Evolutionary conservation across 2,329 filamentous ascomycete genomes (phyloP).

Genomic region (Drechslerella dactyloides): DNA sequence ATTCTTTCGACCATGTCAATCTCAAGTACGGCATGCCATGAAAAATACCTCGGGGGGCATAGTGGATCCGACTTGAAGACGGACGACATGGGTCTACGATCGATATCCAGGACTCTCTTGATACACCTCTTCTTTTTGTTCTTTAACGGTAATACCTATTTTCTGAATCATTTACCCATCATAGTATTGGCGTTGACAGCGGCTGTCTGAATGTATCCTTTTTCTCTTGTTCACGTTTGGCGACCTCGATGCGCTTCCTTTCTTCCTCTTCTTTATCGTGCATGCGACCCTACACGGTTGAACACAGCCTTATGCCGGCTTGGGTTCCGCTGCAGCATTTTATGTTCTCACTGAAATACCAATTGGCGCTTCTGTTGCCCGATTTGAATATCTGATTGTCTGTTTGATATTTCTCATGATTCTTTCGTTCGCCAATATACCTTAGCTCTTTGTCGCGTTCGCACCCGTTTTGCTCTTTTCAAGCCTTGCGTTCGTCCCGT

Average conservation of each 20-base stretch:
- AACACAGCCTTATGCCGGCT: slow-evolving; percentile 1
- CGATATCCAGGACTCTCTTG: not conserved
- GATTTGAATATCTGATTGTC: slow-evolving; percentile 45
- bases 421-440: slow-evolving; percentile 48
- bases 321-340: slow-evolving; percentile 50
- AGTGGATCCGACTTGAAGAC: not conserved
- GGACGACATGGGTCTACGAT: not conserved
- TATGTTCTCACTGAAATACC: slow-evolving; percentile 51
- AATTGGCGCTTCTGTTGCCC: slow-evolving; percentile 46
- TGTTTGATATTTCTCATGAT: slow-evolving; percentile 14
- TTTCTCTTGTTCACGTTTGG: slow-evolving; percentile 15
- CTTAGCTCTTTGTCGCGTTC: slow-evolving; percentile 23
- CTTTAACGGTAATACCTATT: slow-evolving; percentile 24
- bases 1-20: slow-evolving; percentile 33
- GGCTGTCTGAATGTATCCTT: slow-evolving; percentile 35
- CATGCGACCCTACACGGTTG: not conserved
- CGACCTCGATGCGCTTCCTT: slow-evolving; percentile 25
- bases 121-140: slow-evolving; percentile 14
- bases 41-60: too few species aligned
- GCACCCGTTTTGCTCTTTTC: slow-evolving; percentile 38
- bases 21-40: slow-evolving; percentile 34
- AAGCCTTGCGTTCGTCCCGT: slow-evolving; percentile 45
- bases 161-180: slow-evolving; percentile 27
- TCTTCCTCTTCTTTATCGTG: slow-evolving; percentile 17
- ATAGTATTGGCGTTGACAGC: slow-evolving; percentile 49